phyloP scores from a whole-genome alignment of 352 stramenopile genomes.

The Pilasporangium apinafurcum region DNA sequence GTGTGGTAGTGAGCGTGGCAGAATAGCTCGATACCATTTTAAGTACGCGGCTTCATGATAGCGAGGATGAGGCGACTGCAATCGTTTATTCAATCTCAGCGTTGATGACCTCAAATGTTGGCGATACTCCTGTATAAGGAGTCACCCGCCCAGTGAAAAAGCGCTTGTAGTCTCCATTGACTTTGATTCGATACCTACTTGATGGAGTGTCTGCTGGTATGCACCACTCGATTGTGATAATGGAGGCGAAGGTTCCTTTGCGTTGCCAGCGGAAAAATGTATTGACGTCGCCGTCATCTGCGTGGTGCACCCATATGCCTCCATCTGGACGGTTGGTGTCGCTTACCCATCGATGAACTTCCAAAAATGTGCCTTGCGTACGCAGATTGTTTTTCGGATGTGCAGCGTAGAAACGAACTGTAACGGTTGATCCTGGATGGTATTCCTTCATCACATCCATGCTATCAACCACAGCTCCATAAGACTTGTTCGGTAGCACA shows the following conservation, averaged over 20 bases:
- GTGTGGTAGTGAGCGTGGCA: no score
- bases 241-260: slow-evolving; percentile 56
- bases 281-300: slow-evolving; percentile 64
- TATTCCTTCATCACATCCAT: slow-evolving; percentile 37
- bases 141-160: slow-evolving; percentile 41
- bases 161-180: slow-evolving; percentile 75
- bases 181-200: slow-evolving; percentile 69
- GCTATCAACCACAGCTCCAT: slow-evolving; percentile 45
- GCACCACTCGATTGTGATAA: slow-evolving; percentile 65
- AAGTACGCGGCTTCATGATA: no score
- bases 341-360: slow-evolving; percentile 63
- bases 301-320: slow-evolving; percentile 65
- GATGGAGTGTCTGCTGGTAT: slow-evolving; percentile 37
- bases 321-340: slow-evolving; percentile 22
- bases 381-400: slow-evolving; percentile 82
- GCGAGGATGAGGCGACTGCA: no score
- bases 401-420: slow-evolving; percentile 59
- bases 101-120: slow-evolving; percentile 37
- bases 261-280: slow-evolving; percentile 78
- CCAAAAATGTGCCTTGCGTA: slow-evolving; percentile 70
- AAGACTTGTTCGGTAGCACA: slow-evolving; percentile 26
- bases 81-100: no score
- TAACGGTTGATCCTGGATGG: slow-evolving; percentile 35
- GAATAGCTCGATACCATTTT: no score
- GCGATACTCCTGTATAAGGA: slow-evolving; percentile 54